Evolutionary conservation across 208 protist genomes (phyloP), one percentile per base, ranked within the genome.

Genomic region (Trypanosoma cruzi): DNA sequence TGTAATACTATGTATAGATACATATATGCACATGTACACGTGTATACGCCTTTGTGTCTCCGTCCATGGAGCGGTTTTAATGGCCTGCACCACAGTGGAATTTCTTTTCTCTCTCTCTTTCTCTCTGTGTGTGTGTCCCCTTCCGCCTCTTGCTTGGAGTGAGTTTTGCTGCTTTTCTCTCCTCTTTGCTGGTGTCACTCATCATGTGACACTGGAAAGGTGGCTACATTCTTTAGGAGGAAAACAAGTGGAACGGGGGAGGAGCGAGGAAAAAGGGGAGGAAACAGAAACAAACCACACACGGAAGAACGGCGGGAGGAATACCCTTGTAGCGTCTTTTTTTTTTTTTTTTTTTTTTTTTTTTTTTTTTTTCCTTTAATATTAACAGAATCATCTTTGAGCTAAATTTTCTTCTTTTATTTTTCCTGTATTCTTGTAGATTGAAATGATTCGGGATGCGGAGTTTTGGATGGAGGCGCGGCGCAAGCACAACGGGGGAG

Each of bases 391-490:
- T 63, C 20, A 8, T 11, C 22, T 69, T 49, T 24, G 24, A 4
- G 18, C 2, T 26, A 26, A 46, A 57, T 68, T 53, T 68, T 57
- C 14, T 57, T 66, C 10, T 50, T 56, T 46, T 59, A 52, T 29
- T 70, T 64, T 26, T 68, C 36, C 20, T 46, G n/a, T 60, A 2
- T 67, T 73, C 3, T 63, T 62, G 2, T 57, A 34, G 20, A 37
- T 67, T 67, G 0, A 56, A 64, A 95, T 95, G 90, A 95, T 95
- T 67, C 70, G 76, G 1, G 90, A 96, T 83, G 86, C 85, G 1
- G 87, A 96, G 63, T 96, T 96, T 60, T 96, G 90, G 88, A 82
- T 88, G 32, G 85, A 93, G 59, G 77, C 73, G 26, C 79, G 90
- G 54, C 85, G 85, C 44, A 67, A 75, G 37, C 73, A 84, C 29